Percentiles rank a stretch among this genome's conserved stretches.
Conservation (phyloP, 805 yeast genomes). For the Saccharomycopsis lassenensis region DNA sequence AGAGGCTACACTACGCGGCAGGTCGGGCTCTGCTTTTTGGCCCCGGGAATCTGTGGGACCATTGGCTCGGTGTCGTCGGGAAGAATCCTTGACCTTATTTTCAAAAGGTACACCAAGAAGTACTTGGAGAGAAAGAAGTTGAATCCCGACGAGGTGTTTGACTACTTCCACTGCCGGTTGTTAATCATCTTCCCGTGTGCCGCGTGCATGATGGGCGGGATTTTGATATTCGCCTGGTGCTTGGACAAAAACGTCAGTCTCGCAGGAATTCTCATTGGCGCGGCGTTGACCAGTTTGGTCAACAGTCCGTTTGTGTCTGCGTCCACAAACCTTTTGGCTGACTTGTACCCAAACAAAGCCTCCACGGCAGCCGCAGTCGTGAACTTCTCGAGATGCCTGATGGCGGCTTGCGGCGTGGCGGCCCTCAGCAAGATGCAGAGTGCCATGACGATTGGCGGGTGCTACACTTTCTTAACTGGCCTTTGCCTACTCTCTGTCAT, state of each 20-base stretch:
- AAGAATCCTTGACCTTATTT: constrained; percentile 40
- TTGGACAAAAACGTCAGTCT: constrained; percentile 7
- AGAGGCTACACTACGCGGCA: constrained; percentile 44
- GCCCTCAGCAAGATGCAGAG: constrained; percentile 50
- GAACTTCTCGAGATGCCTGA: constrained; percentile 62
- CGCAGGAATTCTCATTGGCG: constrained; percentile 35
- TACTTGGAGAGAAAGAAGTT: constrained; percentile 20
- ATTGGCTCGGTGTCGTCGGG: constrained; percentile 54
- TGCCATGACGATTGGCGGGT: constrained; percentile 59
- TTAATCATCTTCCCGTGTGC: constrained; percentile 10
- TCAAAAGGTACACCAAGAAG: constrained; percentile 24
- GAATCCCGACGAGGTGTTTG: too few relatives aligned
- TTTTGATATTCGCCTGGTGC: too few relatives aligned
- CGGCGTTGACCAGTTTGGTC: constrained; percentile 47
- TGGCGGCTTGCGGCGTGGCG: constrained; percentile 62
- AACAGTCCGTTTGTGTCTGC: constrained; percentile 46
- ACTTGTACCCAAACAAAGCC: constrained; percentile 55
- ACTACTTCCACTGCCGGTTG: constrained; percentile 10
- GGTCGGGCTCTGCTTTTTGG: constrained; percentile 63
- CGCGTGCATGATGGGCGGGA: constrained; percentile 1
- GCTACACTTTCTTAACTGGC: constrained; percentile 61
- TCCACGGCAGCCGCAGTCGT: constrained; percentile 68
- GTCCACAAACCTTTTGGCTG: constrained; percentile 62
- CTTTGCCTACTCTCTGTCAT: constrained; percentile 24
- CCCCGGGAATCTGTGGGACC: constrained; percentile 61